Evolutionary conservation across 2,329 filamentous ascomycete genomes (phyloP).

Genomic region (Fusarium napiforme): DNA sequence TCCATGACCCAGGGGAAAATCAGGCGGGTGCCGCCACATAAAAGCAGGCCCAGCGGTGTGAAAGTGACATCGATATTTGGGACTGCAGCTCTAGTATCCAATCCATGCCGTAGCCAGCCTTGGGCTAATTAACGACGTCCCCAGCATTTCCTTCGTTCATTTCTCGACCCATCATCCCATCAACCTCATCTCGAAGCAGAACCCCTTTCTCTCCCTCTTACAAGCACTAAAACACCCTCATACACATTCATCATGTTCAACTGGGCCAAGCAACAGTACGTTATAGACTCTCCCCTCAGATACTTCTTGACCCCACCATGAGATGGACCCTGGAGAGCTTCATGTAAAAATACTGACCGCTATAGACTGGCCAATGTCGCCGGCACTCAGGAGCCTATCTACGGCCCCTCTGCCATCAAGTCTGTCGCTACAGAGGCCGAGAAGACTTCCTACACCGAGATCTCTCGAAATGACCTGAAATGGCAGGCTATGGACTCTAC

Average conservation of each 20-base stretch:
- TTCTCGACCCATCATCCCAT: constrained; percentile 40
- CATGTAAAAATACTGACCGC: constrained; percentile 35
- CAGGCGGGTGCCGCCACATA: constrained; percentile 23
- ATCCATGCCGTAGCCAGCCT: background rate
- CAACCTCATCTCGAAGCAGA: constrained; percentile 12
- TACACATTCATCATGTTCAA: constrained; percentile 76
- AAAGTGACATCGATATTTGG: constrained; percentile 33
- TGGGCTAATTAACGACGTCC: constrained; percentile 34
- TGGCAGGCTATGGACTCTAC: constrained; percentile 87
- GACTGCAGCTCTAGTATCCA: constrained; percentile 4
- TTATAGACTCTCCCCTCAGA: constrained; percentile 13
- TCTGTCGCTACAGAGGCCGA: constrained; percentile 85
- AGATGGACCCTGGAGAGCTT: constrained; percentile 8
- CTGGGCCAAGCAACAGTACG: constrained; percentile 93
- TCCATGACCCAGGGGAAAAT: constrained; percentile 14
- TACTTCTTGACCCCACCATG: constrained; percentile 22
- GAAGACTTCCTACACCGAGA: constrained; percentile 81
- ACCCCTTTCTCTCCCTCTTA: background rate
- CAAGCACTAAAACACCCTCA: background rate
- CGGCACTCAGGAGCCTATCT: constrained; percentile 95
- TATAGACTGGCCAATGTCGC: constrained; percentile 79
- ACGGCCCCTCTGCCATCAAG: constrained; percentile 87
- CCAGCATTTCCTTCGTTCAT: constrained; percentile 31
- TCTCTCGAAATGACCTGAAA: constrained; percentile 80
- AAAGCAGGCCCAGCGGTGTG: constrained; percentile 32